Evolutionary conservation across 2,329 filamentous ascomycete species (phyloP).

Genomic region (Trichophyton rubrum): DNA sequence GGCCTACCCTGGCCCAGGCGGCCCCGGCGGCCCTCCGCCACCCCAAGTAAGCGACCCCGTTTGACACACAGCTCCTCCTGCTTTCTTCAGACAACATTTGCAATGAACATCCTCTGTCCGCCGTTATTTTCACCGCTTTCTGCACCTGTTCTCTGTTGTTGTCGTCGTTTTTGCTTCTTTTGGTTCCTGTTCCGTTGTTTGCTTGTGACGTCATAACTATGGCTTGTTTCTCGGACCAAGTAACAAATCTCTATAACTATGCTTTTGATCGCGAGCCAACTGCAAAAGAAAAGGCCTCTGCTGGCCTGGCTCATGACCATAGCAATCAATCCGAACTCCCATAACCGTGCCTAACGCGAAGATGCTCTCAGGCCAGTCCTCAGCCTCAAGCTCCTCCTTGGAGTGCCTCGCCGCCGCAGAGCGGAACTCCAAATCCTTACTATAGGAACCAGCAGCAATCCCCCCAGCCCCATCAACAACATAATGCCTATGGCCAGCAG

Average conservation of each 20-base stretch:
- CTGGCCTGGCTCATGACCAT: conserved; percentile 2
- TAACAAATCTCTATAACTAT: not conserved
- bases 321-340: not conserved
- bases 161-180: not conserved
- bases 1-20: conserved; percentile 7
- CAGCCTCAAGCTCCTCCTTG: conserved; percentile 20
- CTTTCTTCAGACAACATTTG: conserved; percentile 8
- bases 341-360: conserved; percentile 6
- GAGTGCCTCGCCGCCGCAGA: conserved; percentile 31
- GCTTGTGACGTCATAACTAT: not conserved
- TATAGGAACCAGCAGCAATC: conserved; percentile 13
- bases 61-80: not conserved
- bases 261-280: not conserved
- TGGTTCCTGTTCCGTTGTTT: not conserved
- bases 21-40: not conserved
- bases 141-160: not conserved
- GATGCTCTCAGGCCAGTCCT: conserved; percentile 8
- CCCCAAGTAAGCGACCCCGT: conserved; percentile 4
- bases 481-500: conserved; percentile 28
- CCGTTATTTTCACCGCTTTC: not conserved
- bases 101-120: conserved; percentile 15
- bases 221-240: not conserved
- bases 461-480: conserved; percentile 22
- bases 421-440: conserved; percentile 14
- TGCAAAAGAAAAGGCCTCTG: not conserved